Evolutionary conservation across 1,139 yeast genomes (phyloP).

Genomic region (Tardiomyces blankii): DNA sequence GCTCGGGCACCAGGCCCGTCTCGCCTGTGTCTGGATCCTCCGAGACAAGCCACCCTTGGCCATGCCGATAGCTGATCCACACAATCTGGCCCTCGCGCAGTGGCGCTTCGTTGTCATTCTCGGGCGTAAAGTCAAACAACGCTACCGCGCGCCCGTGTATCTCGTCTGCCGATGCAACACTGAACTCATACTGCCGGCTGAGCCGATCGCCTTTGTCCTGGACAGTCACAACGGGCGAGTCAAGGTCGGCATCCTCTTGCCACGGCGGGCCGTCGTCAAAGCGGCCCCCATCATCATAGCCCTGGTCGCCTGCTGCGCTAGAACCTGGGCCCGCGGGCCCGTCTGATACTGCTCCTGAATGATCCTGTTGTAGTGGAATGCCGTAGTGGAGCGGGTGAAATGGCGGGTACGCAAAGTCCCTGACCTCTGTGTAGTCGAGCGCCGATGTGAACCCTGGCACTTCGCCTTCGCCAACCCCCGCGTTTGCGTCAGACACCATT

Average conservation of each 20-base stretch:
- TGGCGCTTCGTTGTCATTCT: slow-evolving; percentile 83
- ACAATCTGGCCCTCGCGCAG: slow-evolving; percentile 72
- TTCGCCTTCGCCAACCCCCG: neutral
- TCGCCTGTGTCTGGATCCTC: slow-evolving; percentile 68
- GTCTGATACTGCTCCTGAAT: slow-evolving; percentile 12
- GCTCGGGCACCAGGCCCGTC: slow-evolving; percentile 93
- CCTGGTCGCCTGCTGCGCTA: slow-evolving; percentile 10
- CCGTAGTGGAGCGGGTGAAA: slow-evolving; percentile 62
- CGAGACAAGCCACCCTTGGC: slow-evolving; percentile 98
- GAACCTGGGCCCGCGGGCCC: slow-evolving; percentile 10
- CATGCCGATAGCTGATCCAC: slow-evolving; percentile 83
- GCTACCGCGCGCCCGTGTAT: slow-evolving; percentile 66
- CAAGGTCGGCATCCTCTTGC: slow-evolving; percentile 22
- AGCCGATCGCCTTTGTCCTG: slow-evolving; percentile 21
- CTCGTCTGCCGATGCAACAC: slow-evolving; percentile 28
- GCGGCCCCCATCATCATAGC: slow-evolving; percentile 3
- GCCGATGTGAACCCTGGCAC: slow-evolving; percentile 24
- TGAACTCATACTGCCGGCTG: slow-evolving; percentile 22
- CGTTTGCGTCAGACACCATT: neutral
- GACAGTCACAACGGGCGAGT: slow-evolving; percentile 15
- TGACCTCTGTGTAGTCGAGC: slow-evolving; percentile 35
- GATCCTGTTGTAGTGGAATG: slow-evolving; percentile 12
- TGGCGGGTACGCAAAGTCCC: slow-evolving; percentile 69
- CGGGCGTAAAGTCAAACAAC: slow-evolving; percentile 80
- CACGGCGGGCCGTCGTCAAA: slow-evolving; percentile 25